Base-by-base conservation (phyloP, 306 rosid species). In the Gillenia trifoliata region DNA sequence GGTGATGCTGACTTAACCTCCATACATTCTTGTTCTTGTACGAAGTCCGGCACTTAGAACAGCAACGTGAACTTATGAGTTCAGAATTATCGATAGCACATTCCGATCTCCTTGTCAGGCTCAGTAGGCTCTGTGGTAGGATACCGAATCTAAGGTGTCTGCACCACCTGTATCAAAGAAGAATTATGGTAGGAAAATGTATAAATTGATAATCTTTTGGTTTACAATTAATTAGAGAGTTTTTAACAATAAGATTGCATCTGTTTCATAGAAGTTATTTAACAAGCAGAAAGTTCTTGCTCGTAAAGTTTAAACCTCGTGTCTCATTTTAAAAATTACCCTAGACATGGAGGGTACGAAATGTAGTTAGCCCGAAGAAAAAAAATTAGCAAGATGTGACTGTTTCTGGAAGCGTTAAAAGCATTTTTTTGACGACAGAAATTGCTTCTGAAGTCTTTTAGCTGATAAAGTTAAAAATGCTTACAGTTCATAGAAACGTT, bases 21-120 rank as follows among this genome's bases (percentile, higher is more conserved):
- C n/a, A 36, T 77, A 80, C 78, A 64, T 83, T 87, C 68, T 57
- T 68, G 67, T 68, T 40, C 64, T 80, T 75, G 77, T 64, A 64
- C 66, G 64, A 47, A 67, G 55, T 63, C 15, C 19, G 17, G 75
- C 56, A n/a, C 34, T 8, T 29, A 47, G 65, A 66, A 72, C 79
- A 64, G 74, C 70, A 85, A 38, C 79, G 77, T 74, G 55, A 73
- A 54, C 50, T 55, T 26, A 31, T 50, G 56, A 10, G 29, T 73
- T 54, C 17, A 7, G 26, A 40, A 28, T 64, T 64, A 54, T 68
- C 64, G 30, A 68, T 68, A 69, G 43, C n/a, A 56, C 36, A 23
- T 73, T 54, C 50, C 56, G 59, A 30, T 59, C 67, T 73, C 65
- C n/a, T 30, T 16, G 41, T 26, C 61, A 17, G 67, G 41, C 67